Base-by-base conservation (phyloP, 2,329 filamentous ascomycete genomes). In the Chaetothyriales sp. region DNA sequence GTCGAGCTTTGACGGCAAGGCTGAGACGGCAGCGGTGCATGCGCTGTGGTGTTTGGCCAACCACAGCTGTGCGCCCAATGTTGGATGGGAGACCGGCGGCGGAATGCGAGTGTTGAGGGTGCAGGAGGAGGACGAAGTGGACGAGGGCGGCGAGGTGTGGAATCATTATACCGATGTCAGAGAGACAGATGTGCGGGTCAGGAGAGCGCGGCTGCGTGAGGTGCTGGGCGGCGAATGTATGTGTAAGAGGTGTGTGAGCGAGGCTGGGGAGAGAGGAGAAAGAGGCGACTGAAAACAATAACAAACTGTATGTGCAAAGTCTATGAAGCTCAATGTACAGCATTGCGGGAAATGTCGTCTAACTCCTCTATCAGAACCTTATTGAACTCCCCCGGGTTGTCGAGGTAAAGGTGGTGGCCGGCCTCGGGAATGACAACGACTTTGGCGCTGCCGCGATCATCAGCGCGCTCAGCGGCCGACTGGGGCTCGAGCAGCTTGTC, bases 21-120 rank as follows among this genome's bases (percentile, higher is more conserved):
- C 92, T 0, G 92, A 96, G 61, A 84, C 95, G 3, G 87, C 86
- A 25, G 90, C 90, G 25, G 89, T 96, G 25, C 89, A 96, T 68
- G 88, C 90, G 1, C 80, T 94, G 59, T 98, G 92, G 88, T 96
- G 89, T 67, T 74, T 96, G 26, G 89, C 90, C 25, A 98, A 98
- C 62, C 92, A 98, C 65, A 87, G 88, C 65, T 98, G 92, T 68
- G 81, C 95, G 63, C 92, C 92, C 7, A 95, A 95, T 65, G 88
- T 96, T 42, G 78, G 78, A 2, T 98, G 92, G 92, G 86, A 94
- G 62, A 95, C 54, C 18, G 57, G 89, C 1, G 59, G 57, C 1
- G 32, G 32, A 2, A 47, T 56, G 26, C 53, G 59, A 44, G 52
- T 52, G 44, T 48, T 55, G 50, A 55, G 43, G 44, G 57, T 57